Evolutionary conservation across 2,329 filamentous ascomycete species (phyloP).

Genomic region (Geosmithia putterillii): DNA sequence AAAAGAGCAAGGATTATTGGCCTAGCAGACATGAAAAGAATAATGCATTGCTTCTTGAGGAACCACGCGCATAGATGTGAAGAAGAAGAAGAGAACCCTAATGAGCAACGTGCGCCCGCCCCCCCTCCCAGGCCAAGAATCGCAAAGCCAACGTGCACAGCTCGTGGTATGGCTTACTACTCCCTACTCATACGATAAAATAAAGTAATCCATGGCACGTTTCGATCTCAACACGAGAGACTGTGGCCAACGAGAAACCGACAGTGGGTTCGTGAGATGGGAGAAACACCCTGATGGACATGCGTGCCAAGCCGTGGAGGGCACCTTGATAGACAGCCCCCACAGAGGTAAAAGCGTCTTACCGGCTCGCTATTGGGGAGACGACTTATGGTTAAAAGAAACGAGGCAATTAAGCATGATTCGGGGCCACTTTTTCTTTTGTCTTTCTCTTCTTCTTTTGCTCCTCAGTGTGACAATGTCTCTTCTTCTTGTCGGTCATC

Average conservation of each 20-base stretch:
- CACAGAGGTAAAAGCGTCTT: neutral
- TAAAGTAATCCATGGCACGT: neutral
- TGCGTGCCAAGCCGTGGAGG: neutral
- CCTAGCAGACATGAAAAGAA: no score
- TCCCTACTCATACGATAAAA: no score
- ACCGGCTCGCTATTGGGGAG: neutral
- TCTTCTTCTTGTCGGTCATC: neutral
- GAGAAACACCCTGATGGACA: neutral
- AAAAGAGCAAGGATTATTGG: neutral
- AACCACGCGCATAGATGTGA: no score
- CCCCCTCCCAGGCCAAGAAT: no score
- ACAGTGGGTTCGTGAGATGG: neutral
- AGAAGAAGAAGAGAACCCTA: conserved; percentile 1
- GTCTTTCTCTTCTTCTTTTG: neutral
- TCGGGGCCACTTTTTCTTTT: neutral
- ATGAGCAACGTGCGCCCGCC: no score
- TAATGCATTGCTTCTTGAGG: no score
- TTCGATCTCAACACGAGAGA: no score
- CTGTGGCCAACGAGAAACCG: no score
- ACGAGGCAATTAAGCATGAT: neutral
- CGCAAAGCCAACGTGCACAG: no score
- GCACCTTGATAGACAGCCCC: neutral
- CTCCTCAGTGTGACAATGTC: neutral
- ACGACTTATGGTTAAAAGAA: neutral
- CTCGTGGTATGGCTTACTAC: no score